Evolutionary conservation across 805 yeast genomes (phyloP), one percentile per base, ranked within the genome.

Genomic region (Sungouiozyma intestinalis): DNA sequence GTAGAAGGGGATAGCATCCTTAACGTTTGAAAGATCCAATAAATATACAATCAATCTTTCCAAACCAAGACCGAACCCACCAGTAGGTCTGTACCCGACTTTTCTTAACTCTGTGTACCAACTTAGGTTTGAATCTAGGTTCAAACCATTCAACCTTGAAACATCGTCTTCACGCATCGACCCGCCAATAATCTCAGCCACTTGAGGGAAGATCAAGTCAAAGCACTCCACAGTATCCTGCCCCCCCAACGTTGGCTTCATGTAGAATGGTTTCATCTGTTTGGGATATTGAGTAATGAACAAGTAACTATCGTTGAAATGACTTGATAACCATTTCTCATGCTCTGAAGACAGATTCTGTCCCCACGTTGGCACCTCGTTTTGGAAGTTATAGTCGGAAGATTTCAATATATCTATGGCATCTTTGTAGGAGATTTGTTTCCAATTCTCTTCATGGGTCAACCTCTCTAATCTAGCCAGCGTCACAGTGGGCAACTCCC

Each of bases 61-160:
- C 50, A 88, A 77, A 0, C 99, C 99, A 69, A 92, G 67, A 0
- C 99, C 99, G 63, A 82, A 92, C 0, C 99, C 99, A 38, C 98
- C 98, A 58, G 90, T 97, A 0, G 97, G 95, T 17, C 80, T 80
- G 2, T 83, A 67, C 0, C 97, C 97, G 51, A 82, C 79, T 46
- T 67, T 67, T 45, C 98, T 69, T 7, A 83, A 67, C 1, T 79
- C 73, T 20, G 81, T 50, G 56, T 88, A 92, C 99, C 99, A 92
- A 24, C 74, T 69, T 60, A 92, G 60, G 16, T 75, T 73, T 2
- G n/a, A 9, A 15, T 40, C 29, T 19, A 27, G 18, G 6, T 24
- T 24, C 27, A 16, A 20, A 4, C 29, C 18, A 14, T 15, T 24
- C 18, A 21, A 2, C 69, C 72, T 2, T 58, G 54, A 0, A 74